phyloP scores from a whole-genome alignment of 331 rosid genomes.

The Acacia concinna region DNA sequence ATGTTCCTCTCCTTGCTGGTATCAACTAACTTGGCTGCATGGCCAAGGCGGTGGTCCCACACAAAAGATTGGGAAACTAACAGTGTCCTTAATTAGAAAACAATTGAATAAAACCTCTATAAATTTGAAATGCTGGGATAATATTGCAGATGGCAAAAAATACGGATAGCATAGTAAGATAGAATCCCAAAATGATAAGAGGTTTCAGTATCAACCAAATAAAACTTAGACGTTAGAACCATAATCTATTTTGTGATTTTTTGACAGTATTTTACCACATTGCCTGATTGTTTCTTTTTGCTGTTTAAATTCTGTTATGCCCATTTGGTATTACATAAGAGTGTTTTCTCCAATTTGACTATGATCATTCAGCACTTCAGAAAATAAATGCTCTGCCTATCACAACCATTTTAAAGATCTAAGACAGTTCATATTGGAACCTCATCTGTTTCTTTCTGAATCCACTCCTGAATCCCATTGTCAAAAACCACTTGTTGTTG shows the following conservation, averaged over 20 bases:
- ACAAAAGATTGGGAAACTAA: constrained; percentile 79
- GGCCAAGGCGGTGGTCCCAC: constrained; percentile 82
- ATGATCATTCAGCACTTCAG: constrained; percentile 84
- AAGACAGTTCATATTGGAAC: constrained; percentile 43
- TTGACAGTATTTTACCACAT: no score
- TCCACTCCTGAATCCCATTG: constrained; percentile 78
- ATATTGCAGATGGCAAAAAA: neutral
- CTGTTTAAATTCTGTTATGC: no score
- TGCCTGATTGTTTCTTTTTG: no score
- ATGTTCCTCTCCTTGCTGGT: constrained; percentile 40
- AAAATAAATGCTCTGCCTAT: constrained; percentile 82
- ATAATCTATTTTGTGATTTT: no score
- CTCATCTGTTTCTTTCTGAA: constrained; percentile 81
- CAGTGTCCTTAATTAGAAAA: constrained; percentile 71
- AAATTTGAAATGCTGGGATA: neutral
- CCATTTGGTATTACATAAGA: no score
- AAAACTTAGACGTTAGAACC: no score
- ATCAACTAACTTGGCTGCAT: constrained; percentile 48
- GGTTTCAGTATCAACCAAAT: no score
- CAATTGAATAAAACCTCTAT: constrained; percentile 14
- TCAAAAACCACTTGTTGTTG: constrained; percentile 69
- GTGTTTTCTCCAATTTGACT: constrained; percentile 76
- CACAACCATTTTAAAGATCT: constrained; percentile 22
- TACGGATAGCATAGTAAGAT: neutral
- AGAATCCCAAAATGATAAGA: neutral